Percentiles rank a stretch among this genome's conserved stretches.
Evolutionary conservation across 1,139 yeast genomes (phyloP).

Genomic region (Taiozyma sp.): DNA sequence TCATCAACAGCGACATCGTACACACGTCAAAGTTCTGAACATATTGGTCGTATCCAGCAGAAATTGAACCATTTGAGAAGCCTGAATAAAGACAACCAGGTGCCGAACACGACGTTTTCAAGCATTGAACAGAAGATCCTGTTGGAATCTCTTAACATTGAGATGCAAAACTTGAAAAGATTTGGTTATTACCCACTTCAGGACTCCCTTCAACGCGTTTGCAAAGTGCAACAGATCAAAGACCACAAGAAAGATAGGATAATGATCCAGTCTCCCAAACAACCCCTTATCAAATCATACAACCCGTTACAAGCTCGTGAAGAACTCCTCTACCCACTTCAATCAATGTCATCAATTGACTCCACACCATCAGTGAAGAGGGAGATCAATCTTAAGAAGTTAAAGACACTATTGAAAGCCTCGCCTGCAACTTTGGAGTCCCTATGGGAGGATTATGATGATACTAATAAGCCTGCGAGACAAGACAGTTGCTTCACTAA

Average conservation of each 20-base stretch:
- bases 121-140: slow-evolving; percentile 20
- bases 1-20: neutral
- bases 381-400: slow-evolving; percentile 4
- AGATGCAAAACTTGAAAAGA: slow-evolving; percentile 16
- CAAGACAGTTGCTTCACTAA: neutral
- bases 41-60: slow-evolving; percentile 21
- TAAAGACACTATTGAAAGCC: slow-evolving; percentile 6
- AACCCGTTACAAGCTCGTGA: neutral
- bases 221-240: neutral
- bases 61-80: slow-evolving; percentile 15
- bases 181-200: slow-evolving; percentile 16
- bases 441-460: slow-evolving; percentile 6
- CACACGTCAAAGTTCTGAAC: neutral
- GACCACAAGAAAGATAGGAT: neutral
- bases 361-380: neutral
- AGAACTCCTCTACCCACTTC: neutral
- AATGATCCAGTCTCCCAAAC: neutral
- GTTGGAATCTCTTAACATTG: slow-evolving; percentile 18
- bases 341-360: neutral
- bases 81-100: slow-evolving; percentile 6
- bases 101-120: neutral
- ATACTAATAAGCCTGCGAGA: neutral
- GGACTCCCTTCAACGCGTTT: slow-evolving; percentile 5
- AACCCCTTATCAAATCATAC: neutral
- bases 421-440: slow-evolving; percentile 4